Evolutionary conservation across 257 asterid species (phyloP), one percentile per base, ranked within the genome.

Genomic region (Jaltomata sinuosa): DNA sequence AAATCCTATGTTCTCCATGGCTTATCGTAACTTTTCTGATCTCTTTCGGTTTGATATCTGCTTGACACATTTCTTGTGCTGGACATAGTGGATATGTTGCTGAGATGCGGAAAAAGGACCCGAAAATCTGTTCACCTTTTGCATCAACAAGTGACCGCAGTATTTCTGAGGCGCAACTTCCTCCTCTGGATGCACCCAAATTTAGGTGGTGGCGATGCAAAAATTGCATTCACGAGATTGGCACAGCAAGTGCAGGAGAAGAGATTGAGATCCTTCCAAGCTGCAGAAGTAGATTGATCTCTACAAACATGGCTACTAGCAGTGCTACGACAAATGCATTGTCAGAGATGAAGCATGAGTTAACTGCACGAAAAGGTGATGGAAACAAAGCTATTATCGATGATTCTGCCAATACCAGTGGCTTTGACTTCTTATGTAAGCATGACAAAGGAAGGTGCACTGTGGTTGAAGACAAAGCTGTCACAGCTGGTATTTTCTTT

Each of bases 181-280:
- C 93, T 81, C 91, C 93, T 6, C 71, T 93, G 54, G 54, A 57
- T 21, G 88, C 88, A 57, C 97, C 97, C n/a, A 89, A 69, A 55
- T 91, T 84, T 89, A 91, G 90, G 79, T 92, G 92, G 93, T 94
- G 98, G 98, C 92, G 90, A 84, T 94, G 94, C 83, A 68, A 87
- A 11, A 83, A 84, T 83, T 91, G 97, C 84, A 42, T 84, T 53
- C 83, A 76, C 11, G 88, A 89, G 34, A 79, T 77, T 59, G 83
- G 59, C 65, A 19, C 84, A 65, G 68, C 50, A 67, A 32, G 32
- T 67, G 19, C 81, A 67, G 68, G 68, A 50, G 79, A 49, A 27
- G 85, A 67, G 8, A 21, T 15, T 67, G 67, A 27, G n/a, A 67
- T 49, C 32, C 68, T 27, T 47, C 22, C 81, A 47, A 76, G 40